Base-by-base conservation (phyloP, 805 yeast genomes). In the Candida sithepensis region DNA sequence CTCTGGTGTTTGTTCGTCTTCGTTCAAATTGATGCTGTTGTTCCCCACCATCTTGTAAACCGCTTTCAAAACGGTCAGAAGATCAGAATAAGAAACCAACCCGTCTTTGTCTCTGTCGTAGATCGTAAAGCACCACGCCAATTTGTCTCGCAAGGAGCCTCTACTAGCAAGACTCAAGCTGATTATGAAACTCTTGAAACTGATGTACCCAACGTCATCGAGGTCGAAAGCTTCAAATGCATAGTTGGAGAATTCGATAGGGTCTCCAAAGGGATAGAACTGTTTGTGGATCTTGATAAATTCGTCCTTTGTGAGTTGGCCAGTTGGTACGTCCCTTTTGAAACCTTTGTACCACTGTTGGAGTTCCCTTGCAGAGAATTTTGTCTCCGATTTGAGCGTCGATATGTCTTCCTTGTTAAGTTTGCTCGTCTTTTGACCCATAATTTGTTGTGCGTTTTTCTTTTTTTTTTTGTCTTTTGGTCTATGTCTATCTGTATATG, bases 341-440 rank as follows among this genome's bases (percentile, higher is more conserved):
- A 94, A 94, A 2, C 98, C 98, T 64, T 92, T 92, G 64, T 92
- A 92, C 99, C 99, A 94, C 63, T 92, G 99, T 66, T 94, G 98
- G 39, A 94, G 77, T 64, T 94, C 99, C 54, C 96, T 77, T 45
- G 91, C 82, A 61, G 92, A 96, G 62, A 94, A 94, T 59, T 89
- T 85, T 0, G 99, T 94, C 21, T 90, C 85, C 61, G 81, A 84
- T 63, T 85, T 86, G 49, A 94, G 78, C 46, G 85, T 82, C 45
- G 86, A 78, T 42, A 94, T 77, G 59, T 94, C 98, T 56, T 94
- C 98, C 58, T 85, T 89, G 16, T 96, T 85, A 42, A 94, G 70
- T 63, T 91, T 94, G 21, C 97, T 89, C 8, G 96, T 92, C 28
- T 96, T 85, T 59, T 90, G 91, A 13, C 99, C 99, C 99, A 94